These are phyloP conservation scores for Mycena rebaudengoi DNA, from an alignment of 768 basidiomycete species.

Conservation along the genomic window DNA sequence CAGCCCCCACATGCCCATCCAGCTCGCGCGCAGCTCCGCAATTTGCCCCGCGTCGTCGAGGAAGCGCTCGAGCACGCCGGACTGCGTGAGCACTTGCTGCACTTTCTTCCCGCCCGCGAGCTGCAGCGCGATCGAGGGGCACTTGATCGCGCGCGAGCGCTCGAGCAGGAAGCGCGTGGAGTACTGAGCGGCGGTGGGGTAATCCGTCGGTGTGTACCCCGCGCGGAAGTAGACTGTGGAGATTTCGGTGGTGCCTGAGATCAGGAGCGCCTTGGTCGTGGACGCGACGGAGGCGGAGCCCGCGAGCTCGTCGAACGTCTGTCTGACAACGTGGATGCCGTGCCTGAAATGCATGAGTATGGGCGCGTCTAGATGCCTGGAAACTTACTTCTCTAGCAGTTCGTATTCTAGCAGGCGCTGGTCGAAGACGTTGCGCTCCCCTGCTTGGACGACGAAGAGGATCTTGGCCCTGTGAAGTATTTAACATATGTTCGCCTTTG, in stretches of 20 bases:
- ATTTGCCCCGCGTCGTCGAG: slow-evolving; percentile 55
- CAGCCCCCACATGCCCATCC: slow-evolving; percentile 92
- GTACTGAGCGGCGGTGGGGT: slow-evolving; percentile 72
- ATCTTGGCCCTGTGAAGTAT: slow-evolving; percentile 54
- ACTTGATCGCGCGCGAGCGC: slow-evolving; percentile 87
- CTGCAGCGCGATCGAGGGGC: slow-evolving; percentile 89
- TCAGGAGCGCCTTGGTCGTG: slow-evolving; percentile 49
- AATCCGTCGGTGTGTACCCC: slow-evolving; percentile 87
- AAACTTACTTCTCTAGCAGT: slow-evolving; percentile 74
- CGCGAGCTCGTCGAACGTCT: slow-evolving; percentile 77
- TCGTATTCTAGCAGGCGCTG: slow-evolving; percentile 91
- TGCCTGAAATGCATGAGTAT: slow-evolving; percentile 55
- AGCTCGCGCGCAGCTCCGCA: slow-evolving; percentile 70
- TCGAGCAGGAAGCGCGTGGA: slow-evolving; percentile 81
- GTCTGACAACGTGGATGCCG: slow-evolving; percentile 76
- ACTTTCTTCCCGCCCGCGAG: slow-evolving; percentile 98
- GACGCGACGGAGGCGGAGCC: slow-evolving; percentile 64
- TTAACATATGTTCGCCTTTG: not conserved
- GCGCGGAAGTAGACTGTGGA: slow-evolving; percentile 92
- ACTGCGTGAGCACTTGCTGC: slow-evolving; percentile 84
- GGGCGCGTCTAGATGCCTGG: not conserved
- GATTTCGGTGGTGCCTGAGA: slow-evolving; percentile 66
- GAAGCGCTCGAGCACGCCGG: slow-evolving; percentile 79
- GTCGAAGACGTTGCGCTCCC: slow-evolving; percentile 95
- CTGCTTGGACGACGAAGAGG: slow-evolving; percentile 88